Conservation (phyloP, 192 early-diverging fungal genomes). For the Chytriomyces confervae region DNA sequence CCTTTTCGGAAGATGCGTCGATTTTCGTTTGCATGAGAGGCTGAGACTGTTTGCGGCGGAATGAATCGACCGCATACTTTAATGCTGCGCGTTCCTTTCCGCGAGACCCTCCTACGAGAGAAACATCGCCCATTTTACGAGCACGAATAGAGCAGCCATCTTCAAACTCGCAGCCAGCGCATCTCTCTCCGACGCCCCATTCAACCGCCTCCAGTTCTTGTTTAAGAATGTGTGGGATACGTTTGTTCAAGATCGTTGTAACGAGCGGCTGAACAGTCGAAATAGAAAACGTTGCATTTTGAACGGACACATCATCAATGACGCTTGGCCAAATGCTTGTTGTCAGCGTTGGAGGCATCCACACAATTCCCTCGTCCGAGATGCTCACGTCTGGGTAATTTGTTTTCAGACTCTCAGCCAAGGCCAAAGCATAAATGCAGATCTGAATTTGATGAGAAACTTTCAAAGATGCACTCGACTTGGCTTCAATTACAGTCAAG, state of each 20-base stretch:
- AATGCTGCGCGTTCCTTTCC: constrained; percentile 21
- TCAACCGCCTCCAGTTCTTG: constrained; percentile 19
- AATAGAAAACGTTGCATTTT: constrained; percentile 25
- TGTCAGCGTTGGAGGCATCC: constrained; percentile 1
- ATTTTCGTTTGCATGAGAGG: constrained; percentile 1
- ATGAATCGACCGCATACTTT: neutral
- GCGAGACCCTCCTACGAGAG: constrained; percentile 7
- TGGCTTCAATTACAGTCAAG: constrained; percentile 44
- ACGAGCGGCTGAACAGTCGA: constrained; percentile 27
- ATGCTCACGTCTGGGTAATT: neutral
- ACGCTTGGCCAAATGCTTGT: constrained; percentile 6
- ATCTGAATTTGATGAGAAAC: constrained; percentile 51
- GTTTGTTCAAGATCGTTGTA: constrained; percentile 32
- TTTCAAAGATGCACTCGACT: constrained; percentile 38
- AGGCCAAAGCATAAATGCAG: constrained; percentile 34
- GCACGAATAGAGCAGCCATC: constrained; percentile 24
- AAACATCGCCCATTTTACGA: constrained; percentile 8
- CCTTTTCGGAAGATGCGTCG: neutral
- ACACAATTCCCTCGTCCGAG: constrained; percentile 1
- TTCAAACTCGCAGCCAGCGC: constrained; percentile 40
- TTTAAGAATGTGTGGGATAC: constrained; percentile 16
- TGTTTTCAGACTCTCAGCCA: constrained; percentile 13
- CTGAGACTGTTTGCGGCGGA: constrained; percentile 20
- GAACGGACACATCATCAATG: neutral
- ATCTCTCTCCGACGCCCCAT: constrained; percentile 42